A percentile compares a stretch with the other conserved stretches of the same genome.
phyloP scores from a whole-genome alignment of 2,329 filamentous ascomycete genomes.

The Aspergillus viridinutans region DNA sequence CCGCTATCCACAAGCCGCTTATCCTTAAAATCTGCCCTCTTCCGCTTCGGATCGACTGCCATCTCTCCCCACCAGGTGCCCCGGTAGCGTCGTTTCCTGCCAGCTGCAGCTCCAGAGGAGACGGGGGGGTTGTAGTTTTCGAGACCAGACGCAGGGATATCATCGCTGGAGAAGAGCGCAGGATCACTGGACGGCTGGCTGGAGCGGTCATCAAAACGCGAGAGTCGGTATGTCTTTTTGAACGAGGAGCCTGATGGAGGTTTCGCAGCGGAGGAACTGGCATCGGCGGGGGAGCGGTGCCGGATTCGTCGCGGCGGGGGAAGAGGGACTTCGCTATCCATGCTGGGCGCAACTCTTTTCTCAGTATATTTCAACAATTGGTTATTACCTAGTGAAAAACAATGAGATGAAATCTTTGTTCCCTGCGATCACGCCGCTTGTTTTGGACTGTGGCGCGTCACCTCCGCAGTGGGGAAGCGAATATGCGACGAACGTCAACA shows the following conservation, averaged over 20 bases:
- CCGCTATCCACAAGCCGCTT: slow-evolving; percentile 45
- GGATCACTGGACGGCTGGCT: slow-evolving; percentile 42
- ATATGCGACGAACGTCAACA: neutral
- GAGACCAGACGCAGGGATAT: slow-evolving; percentile 41
- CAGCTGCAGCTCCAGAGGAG: slow-evolving; percentile 13
- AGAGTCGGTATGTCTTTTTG: slow-evolving; percentile 22
- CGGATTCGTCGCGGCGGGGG: slow-evolving; percentile 35
- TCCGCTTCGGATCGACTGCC: slow-evolving; percentile 33
- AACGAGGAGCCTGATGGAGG: slow-evolving; percentile 13
- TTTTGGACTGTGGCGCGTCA: neutral
- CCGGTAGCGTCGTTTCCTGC: slow-evolving; percentile 39
- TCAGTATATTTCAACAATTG: neutral
- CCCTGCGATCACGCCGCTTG: neutral
- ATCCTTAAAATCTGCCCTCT: slow-evolving; percentile 41
- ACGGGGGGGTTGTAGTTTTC: slow-evolving; percentile 39
- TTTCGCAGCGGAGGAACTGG: slow-evolving; percentile 3
- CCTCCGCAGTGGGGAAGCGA: neutral
- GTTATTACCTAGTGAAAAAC: neutral
- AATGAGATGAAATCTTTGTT: neutral
- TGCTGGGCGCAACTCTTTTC: slow-evolving; percentile 10
- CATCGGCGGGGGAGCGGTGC: slow-evolving; percentile 28
- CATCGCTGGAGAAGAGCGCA: slow-evolving; percentile 46
- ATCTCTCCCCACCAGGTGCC: slow-evolving; percentile 45
- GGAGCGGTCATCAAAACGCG: slow-evolving; percentile 33
- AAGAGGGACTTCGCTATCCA: slow-evolving; percentile 39